phyloP scores from a whole-genome alignment of 176 grass and related monocot genomes.

The bread wheat (Triticum aestivum) region IWGSC_CS_RefSeq_v2.1 NC_057802.1:86373478-86373977 shows the following conservation, averaged over 20 bases:
- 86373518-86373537: too few species aligned
- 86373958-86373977: neutral
- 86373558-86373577: too few species aligned
- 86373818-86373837: neutral
- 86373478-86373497: too few species aligned
- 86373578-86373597: too few species aligned
- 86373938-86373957: neutral
- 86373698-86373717: neutral
- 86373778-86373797: neutral
- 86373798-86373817: neutral
- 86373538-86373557: too few species aligned
- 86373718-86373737: neutral
- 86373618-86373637: too few species aligned
- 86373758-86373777: neutral
- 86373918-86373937: neutral
- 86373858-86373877: neutral
- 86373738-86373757: neutral
- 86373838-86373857: neutral
- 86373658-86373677: neutral
- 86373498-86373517: too few species aligned
- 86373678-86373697: neutral
- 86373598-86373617: too few species aligned
- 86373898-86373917: neutral
- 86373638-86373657: too few species aligned
- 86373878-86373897: neutral